A percentile compares a stretch with the other conserved stretches of the same genome.
These are phyloP conservation scores for Emericellopsis atlantica DNA, from an alignment of 2,329 filamentous ascomycete genomes.

Conservation along the genomic window DNA sequence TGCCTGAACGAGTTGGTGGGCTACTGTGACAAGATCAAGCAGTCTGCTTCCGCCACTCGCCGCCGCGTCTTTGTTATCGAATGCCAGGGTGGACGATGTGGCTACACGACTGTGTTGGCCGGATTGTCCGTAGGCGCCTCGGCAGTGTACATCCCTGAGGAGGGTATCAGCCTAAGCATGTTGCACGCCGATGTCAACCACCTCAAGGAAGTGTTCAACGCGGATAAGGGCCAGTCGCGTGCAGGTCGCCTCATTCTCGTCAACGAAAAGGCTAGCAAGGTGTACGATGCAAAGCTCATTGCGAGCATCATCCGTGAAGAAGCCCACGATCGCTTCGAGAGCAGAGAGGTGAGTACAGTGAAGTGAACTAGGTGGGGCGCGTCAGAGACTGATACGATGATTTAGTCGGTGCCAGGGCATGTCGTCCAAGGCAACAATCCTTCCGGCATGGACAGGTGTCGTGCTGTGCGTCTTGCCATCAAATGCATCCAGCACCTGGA, in stretches of 20 bases:
- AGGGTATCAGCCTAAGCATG: slow-evolving; percentile 90
- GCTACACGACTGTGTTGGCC: slow-evolving; percentile 84
- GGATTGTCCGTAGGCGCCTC: slow-evolving; percentile 85
- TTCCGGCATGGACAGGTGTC: slow-evolving; percentile 89
- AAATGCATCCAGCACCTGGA: slow-evolving; percentile 92
- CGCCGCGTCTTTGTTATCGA: slow-evolving; percentile 95
- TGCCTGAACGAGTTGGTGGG: slow-evolving; percentile 89
- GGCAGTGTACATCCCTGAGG: slow-evolving; percentile 93
- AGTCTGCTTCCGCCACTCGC: slow-evolving; percentile 87
- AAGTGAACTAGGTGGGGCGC: too few species aligned
- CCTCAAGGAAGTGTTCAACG: slow-evolving; percentile 71
- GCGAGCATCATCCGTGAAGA: slow-evolving; percentile 94
- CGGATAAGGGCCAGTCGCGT: slow-evolving; percentile 77
- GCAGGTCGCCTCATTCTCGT: slow-evolving; percentile 92
- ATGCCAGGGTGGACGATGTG: slow-evolving; percentile 88
- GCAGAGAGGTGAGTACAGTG: slow-evolving; percentile 34
- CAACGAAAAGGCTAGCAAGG: slow-evolving; percentile 85
- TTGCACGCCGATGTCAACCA: slow-evolving; percentile 81
- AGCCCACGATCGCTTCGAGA: slow-evolving; percentile 83
- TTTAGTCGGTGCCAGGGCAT: slow-evolving; percentile 75
- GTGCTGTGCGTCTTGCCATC: slow-evolving; percentile 83
- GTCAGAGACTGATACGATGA: too few species aligned
- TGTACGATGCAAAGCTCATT: slow-evolving; percentile 86
- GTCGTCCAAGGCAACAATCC: slow-evolving; percentile 91
- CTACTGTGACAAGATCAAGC: slow-evolving; percentile 96